Base-by-base conservation (phyloP, 2,329 filamentous ascomycete species). In the Clonostachys sp. region DNA sequence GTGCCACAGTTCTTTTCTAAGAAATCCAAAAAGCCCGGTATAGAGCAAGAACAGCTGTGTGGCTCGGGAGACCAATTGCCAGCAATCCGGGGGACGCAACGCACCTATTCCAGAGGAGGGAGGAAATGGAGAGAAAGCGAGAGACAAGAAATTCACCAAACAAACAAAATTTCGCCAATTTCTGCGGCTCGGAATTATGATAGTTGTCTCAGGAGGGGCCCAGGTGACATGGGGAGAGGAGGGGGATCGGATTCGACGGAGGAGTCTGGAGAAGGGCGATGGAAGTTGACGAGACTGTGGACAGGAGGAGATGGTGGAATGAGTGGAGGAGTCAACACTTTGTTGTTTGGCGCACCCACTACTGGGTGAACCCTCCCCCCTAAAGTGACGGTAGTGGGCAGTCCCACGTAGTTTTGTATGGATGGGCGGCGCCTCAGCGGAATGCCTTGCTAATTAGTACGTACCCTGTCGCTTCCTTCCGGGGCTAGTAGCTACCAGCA, bases 141-240 rank as follows among this genome's bases (percentile, higher is more conserved):
- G 51, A 50, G 53, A 52, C 51, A 55, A 53, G 53, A 54, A 47
- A 41, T 30, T 45, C 44, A 51, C 56, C 52, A 45, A 35, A 48
- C 35, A 55, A 53, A 46, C 49, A 55, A 54, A 47, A 49, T 50
- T 42, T 30, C 40, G 16, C 43, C 63, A 67, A 64, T 64, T 66
- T 61, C 56, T 40, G 30, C 38, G 17, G 34, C 58, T 30, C 24
- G 24, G 24, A 56, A 54, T 59, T 59, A 58, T 56, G 62, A 64
- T 54, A 58, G 64, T 60, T 66, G 64, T 64, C 63, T 67, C 63
- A 59, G 59, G 67, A 67, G 65, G 63, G 61, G 61, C 65, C 58
- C 57, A 57, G 59, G 56, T 55, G 55, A 59, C 60, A 66, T 61
- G 60, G 56, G 59, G 59, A 57, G 55, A 56, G 54, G 52, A 54